Conservation (phyloP, 495 filamentous ascomycete species). For the Ramalina peruviana region DNA sequence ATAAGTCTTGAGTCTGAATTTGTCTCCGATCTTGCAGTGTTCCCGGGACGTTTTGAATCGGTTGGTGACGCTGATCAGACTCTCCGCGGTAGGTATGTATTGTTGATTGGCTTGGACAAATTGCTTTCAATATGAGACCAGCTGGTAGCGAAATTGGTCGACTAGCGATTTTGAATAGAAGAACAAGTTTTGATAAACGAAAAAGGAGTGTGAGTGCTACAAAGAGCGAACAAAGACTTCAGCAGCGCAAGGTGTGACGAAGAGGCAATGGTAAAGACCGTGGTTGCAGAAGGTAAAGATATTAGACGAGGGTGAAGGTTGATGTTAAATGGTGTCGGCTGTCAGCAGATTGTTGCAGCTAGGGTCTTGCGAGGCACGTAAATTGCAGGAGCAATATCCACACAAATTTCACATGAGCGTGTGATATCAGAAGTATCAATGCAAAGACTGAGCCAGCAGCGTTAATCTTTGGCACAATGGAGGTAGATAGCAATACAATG, state of each 20-base stretch:
- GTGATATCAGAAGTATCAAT: too few relatives aligned
- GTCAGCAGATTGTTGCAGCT: too few relatives aligned
- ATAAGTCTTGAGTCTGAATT: too few relatives aligned
- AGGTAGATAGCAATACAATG: too few relatives aligned
- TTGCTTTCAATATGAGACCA: background rate
- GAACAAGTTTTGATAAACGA: background rate
- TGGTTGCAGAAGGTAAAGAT: background rate
- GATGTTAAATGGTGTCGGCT: too few relatives aligned
- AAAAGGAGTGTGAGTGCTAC: conserved; percentile 1
- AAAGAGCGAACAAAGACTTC: background rate
- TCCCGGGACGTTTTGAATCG: background rate
- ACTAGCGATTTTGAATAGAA: background rate
- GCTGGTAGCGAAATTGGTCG: background rate
- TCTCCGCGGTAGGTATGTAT: background rate
- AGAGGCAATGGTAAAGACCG: background rate
- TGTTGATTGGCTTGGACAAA: background rate
- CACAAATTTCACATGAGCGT: too few relatives aligned
- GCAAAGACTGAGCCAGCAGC: too few relatives aligned
- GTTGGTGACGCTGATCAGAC: background rate
- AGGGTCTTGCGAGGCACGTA: background rate
- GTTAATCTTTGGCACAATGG: too few relatives aligned
- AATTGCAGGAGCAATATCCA: background rate
- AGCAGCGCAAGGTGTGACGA: background rate
- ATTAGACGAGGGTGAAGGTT: too few relatives aligned
- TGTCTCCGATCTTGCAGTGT: too few relatives aligned